Percentiles rank a stretch among this genome's conserved stretches.
phyloP scores from a whole-genome alignment of 345 rosid species.

The Eucalyptus coolabah region DNA sequence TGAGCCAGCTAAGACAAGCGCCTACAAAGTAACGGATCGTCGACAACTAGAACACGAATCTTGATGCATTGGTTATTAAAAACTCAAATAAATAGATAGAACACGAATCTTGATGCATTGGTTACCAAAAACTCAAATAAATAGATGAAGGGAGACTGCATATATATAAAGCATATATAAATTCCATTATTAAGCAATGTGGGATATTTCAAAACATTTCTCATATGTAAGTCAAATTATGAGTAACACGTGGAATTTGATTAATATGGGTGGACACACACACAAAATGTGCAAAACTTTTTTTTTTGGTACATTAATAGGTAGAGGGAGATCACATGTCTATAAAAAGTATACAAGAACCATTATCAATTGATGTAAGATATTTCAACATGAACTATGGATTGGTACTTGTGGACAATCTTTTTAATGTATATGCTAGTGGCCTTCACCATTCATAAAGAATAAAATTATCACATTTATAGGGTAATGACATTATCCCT shows the following conservation, averaged over 20 bases:
- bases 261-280: not conserved
- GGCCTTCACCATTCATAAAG: not conserved
- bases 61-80: not conserved
- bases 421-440: not conserved
- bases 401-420: not conserved
- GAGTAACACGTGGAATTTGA: not conserved
- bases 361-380: not conserved
- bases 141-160: not conserved
- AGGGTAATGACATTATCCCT: not conserved
- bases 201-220: not conserved
- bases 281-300: not conserved
- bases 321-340: not conserved
- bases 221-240: not conserved
- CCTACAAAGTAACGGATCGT: not conserved
- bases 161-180: too few species aligned
- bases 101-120: not conserved
- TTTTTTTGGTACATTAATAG: not conserved
- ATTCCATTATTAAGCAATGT: not conserved
- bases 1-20: constrained; percentile 18
- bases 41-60: not conserved
- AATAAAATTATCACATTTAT: not conserved
- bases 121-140: not conserved
- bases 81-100: not conserved
- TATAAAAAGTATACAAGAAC: not conserved
- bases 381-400: not conserved